A percentile compares a stretch with the other conserved stretches of the same genome.
phyloP scores from a whole-genome alignment of 2,329 filamentous ascomycete genomes.

The Botryotinia globosa region DNA sequence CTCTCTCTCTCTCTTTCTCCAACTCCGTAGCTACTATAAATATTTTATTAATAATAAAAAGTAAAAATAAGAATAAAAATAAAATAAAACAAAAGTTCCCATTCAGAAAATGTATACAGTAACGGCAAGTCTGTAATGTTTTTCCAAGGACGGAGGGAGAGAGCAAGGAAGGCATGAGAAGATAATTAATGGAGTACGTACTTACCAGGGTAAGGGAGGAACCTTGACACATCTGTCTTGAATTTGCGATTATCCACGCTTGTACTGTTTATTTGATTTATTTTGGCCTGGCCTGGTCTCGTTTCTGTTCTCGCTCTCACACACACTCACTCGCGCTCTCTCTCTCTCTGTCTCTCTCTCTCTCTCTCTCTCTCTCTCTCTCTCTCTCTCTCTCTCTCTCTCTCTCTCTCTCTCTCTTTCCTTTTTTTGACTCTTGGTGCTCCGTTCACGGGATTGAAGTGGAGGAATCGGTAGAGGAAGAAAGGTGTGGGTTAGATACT shows the following conservation, averaged over 20 bases:
- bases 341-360: too few relatives aligned
- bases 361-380: neutral
- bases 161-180: conserved; percentile 5
- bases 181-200: conserved; percentile 14
- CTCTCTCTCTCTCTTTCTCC: neutral
- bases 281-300: neutral
- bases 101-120: neutral
- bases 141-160: neutral
- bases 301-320: neutral
- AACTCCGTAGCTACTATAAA: neutral
- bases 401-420: neutral
- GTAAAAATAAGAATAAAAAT: too few relatives aligned
- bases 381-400: too few relatives aligned
- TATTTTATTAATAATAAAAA: neutral
- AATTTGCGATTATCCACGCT: conserved; percentile 5
- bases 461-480: neutral
- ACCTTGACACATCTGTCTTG: conserved; percentile 16
- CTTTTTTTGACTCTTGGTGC: neutral
- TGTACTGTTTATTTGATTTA: neutral
- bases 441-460: neutral
- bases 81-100: neutral
- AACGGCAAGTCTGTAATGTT: neutral
- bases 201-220: neutral
- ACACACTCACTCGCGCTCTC: too few relatives aligned
- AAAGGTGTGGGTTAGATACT: neutral